phyloP scores from a whole-genome alignment of 2,329 filamentous ascomycete species.

The Teratosphaeria nubilosa region DNA sequence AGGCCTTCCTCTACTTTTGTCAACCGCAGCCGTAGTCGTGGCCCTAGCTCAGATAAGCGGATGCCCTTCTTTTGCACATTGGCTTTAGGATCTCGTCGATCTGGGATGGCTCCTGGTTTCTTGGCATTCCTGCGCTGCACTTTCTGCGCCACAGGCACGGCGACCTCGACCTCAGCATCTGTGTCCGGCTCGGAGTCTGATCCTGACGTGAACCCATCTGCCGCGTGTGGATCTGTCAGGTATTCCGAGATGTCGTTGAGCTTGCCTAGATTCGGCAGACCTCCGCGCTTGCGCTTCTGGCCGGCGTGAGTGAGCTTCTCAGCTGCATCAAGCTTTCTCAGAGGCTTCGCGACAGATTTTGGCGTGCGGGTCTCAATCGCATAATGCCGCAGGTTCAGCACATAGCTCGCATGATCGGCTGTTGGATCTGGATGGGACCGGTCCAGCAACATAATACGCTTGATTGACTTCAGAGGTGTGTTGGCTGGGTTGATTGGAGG shows the following conservation, averaged over 20 bases:
- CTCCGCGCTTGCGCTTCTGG: conserved; percentile 28
- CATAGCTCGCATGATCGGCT: conserved; percentile 42
- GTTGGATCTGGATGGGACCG: conserved; percentile 33
- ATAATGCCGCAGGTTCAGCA: conserved; percentile 84
- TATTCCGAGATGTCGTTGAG: conserved; percentile 92
- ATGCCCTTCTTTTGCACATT: conserved; percentile 75
- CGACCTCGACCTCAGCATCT: conserved; percentile 86
- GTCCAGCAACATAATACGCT: conserved; percentile 80
- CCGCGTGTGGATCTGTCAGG: conserved; percentile 67
- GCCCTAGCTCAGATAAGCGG: conserved; percentile 85
- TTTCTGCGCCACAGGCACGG: conserved; percentile 49
- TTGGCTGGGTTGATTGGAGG: conserved; percentile 88
- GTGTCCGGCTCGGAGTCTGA: conserved; percentile 90
- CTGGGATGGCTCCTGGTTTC: conserved; percentile 8
- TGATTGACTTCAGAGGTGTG: conserved; percentile 84
- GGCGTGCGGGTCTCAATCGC: conserved; percentile 85
- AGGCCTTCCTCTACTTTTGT: conserved; percentile 95
- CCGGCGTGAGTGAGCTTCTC: conserved; percentile 60
- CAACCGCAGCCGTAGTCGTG: conserved; percentile 76
- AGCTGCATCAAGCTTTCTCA: conserved; percentile 74
- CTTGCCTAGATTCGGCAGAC: conserved; percentile 78
- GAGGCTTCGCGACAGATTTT: conserved; percentile 65
- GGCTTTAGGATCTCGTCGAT: conserved; percentile 31
- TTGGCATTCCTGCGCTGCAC: conserved; percentile 30
- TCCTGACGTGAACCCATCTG: conserved; percentile 78